phyloP scores from a whole-genome alignment of 495 filamentous ascomycete species.

The Staphylotrichum longicolle region DNA sequence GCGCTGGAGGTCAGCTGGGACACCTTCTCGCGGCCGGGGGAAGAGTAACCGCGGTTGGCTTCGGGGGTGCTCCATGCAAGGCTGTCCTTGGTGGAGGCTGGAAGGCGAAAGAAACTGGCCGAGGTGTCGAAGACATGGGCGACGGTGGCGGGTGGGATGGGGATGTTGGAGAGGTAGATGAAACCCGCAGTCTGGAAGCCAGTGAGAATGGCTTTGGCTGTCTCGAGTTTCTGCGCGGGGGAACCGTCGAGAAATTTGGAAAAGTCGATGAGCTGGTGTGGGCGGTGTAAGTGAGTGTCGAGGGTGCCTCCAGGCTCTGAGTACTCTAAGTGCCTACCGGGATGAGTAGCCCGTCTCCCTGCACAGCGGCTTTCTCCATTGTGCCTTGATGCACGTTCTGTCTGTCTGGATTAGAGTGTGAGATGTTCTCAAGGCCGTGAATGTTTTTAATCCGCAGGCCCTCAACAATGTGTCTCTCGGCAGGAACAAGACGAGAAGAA shows the following conservation, averaged over 20 bases:
- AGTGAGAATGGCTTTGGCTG: conserved; percentile 67
- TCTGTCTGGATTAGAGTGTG: no score
- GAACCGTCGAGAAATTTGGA: conserved; percentile 66
- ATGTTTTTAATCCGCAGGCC: no score
- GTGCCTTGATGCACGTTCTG: no score
- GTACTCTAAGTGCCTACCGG: conserved; percentile 50
- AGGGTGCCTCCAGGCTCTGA: neutral
- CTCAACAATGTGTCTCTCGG: no score
- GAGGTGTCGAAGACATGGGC: conserved; percentile 66
- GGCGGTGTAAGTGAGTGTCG: neutral
- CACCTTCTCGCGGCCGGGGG: conserved; percentile 75
- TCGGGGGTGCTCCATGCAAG: conserved; percentile 69
- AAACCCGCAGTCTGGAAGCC: conserved; percentile 88
- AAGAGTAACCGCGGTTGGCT: conserved; percentile 76
- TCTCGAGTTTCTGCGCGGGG: conserved; percentile 58
- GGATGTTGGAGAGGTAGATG: conserved; percentile 80
- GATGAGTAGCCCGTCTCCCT: conserved; percentile 65
- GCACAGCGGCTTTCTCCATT: conserved; percentile 58
- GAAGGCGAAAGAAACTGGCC: conserved; percentile 72
- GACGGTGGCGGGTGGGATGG: conserved; percentile 61
- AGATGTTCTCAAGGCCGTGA: no score
- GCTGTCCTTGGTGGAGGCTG: conserved; percentile 65
- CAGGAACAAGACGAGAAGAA: no score
- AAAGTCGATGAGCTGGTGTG: conserved; percentile 78
- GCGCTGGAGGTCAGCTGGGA: conserved; percentile 54